Conservation (phyloP, 2,329 filamentous ascomycete genomes). For the Blastomyces percursus region DNA sequence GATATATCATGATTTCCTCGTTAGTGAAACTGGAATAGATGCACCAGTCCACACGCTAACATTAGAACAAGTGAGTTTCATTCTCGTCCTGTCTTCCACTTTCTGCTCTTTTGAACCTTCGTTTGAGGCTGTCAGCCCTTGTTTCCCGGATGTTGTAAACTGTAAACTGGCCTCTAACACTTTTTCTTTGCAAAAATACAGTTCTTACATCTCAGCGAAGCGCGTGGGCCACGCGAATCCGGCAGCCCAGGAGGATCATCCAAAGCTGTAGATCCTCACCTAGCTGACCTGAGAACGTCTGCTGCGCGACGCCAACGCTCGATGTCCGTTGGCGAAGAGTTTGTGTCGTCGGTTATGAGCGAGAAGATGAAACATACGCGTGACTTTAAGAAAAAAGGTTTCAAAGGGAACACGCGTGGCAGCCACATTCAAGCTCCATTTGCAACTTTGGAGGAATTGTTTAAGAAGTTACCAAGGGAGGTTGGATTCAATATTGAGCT, state of each 20-base stretch:
- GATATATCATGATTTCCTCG: conserved; percentile 96
- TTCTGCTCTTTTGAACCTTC: conserved; percentile 2
- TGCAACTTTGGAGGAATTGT: conserved; percentile 87
- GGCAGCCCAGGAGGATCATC: background rate
- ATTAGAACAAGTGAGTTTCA: conserved; percentile 56
- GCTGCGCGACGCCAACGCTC: conserved; percentile 38
- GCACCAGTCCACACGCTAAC: conserved; percentile 93
- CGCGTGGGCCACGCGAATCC: conserved; percentile 18
- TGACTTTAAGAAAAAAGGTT: conserved; percentile 89
- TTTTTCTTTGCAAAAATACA: conserved; percentile 11
- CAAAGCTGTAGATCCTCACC: background rate
- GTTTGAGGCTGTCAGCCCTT: background rate
- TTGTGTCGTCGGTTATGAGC: conserved; percentile 39
- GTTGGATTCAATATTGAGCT: conserved; percentile 98
- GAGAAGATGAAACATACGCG: conserved; percentile 96
- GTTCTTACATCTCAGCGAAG: conserved; percentile 74
- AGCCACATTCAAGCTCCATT: conserved; percentile 95
- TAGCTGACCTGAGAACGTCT: conserved; percentile 9
- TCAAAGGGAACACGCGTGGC: conserved; percentile 87
- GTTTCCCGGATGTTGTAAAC: conserved; percentile 1
- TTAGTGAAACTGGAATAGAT: conserved; percentile 95
- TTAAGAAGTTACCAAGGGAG: conserved; percentile 65
- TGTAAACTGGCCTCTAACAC: background rate
- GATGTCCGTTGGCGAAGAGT: conserved; percentile 48
- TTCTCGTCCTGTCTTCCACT: background rate